Percentiles rank a stretch among this genome's conserved stretches.
These are phyloP conservation scores for Hemileccinum impolitum DNA, from an alignment of 768 basidiomycete genomes.

Conservation along the genomic window DNA sequence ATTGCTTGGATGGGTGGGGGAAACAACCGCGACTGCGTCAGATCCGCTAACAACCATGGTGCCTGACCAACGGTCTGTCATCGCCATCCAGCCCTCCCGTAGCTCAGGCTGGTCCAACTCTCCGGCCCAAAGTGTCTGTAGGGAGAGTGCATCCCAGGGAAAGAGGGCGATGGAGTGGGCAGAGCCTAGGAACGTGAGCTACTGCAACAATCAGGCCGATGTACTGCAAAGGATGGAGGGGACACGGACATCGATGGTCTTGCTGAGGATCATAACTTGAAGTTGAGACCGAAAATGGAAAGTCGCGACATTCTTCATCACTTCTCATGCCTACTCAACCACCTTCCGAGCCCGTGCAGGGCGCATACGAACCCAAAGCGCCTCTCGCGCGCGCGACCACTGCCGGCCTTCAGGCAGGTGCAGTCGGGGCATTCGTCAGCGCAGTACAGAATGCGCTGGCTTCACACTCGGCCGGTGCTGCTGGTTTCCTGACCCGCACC, in stretches of 20 bases:
- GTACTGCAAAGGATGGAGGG: background rate
- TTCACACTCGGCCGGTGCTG: constrained; percentile 72
- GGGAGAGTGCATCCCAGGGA: constrained; percentile 35
- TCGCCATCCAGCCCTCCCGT: constrained; percentile 39
- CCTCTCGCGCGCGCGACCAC: constrained; percentile 53
- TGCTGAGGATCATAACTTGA: constrained; percentile 27
- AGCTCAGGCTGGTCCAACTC: constrained; percentile 30
- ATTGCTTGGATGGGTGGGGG: constrained; percentile 18
- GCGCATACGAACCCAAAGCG: constrained; percentile 47
- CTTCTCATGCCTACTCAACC: constrained; percentile 22
- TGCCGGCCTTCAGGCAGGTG: constrained; percentile 61
- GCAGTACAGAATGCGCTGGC: constrained; percentile 78
- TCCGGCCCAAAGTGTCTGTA: constrained; percentile 40
- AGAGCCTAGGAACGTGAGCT: constrained; percentile 33
- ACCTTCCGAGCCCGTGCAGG: constrained; percentile 15
- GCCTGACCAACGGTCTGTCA: constrained; percentile 48
- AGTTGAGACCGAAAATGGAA: constrained; percentile 22
- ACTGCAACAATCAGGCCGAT: constrained; percentile 10
- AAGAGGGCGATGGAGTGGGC: constrained; percentile 45
- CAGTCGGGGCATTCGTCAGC: constrained; percentile 66
- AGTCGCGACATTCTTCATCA: background rate
- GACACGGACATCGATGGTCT: constrained; percentile 44
- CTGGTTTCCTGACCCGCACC: constrained; percentile 83
- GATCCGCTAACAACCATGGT: constrained; percentile 48
- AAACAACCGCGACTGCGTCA: constrained; percentile 37